Evolutionary conservation across 495 filamentous ascomycete genomes (phyloP), one percentile per base, ranked within the genome.

Genomic region (Penicillium psychrofluorescens): DNA sequence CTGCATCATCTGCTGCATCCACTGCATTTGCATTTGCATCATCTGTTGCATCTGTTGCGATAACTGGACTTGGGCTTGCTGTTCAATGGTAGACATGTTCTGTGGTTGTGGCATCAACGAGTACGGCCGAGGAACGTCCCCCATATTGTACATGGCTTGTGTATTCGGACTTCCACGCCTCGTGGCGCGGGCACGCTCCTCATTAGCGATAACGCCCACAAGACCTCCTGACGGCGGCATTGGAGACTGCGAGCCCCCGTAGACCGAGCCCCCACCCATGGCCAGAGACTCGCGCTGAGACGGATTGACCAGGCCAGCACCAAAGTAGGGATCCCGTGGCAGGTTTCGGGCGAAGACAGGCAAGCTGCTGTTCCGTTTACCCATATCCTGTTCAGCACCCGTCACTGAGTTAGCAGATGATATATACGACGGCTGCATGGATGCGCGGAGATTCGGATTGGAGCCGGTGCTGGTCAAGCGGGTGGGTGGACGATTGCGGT

Each of bases 21-120:
- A 85, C 45, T 92, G 85, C 83, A 95, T 90, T 59, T 94, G 88
- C 83, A 94, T 88, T 55, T 89, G 84, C 84, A 92, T 88, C 69
- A 91, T 90, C 51, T 84, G 79, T 16, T 78, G 74, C 88, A 95
- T 94, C 58, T 94, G 86, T 53, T 90, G 85, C 22, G 80, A 82
- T 70, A 95, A 84, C 55, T 95, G 84, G 36, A 90, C 74, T 48
- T 88, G 85, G 12, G 84, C 83, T 53, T 86, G 22, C 22, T 22
- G 84, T 50, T 91, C 86, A 5, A 77, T 79, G 13, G 85, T 72
- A 22, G 74, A 72, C 29, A 55, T 44, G 10, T 22, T 40, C 5
- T 16, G 38, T 10, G 32, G 32, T 14, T 34, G 36, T 2, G 46
- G 34, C 54, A 66, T 67, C 68, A 73, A 75, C 13, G 70, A 67